These are phyloP conservation scores for Kandelia obovata DNA, from an alignment of 345 rosid genomes.

Conservation along the genomic window DNA sequence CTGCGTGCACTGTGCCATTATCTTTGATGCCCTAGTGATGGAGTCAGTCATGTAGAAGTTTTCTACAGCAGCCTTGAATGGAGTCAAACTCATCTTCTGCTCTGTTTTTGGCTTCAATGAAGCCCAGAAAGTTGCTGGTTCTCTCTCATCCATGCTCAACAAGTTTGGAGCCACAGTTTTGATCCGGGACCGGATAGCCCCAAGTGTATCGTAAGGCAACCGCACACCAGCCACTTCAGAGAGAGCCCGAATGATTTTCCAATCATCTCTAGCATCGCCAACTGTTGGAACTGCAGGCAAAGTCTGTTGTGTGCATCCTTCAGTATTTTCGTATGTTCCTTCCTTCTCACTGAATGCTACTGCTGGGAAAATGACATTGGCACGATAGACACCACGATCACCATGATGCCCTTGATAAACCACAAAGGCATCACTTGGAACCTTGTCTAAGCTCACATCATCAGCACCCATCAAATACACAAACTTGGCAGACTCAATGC, in stretches of 20 bases:
- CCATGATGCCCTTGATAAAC: constrained; percentile 99
- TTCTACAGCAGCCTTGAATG: constrained; percentile 56
- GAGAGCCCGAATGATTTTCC: constrained; percentile 91
- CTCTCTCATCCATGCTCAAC: constrained; percentile 66
- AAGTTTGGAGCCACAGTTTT: constrained; percentile 86
- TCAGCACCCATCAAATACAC: constrained; percentile 97
- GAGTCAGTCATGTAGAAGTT: constrained; percentile 95
- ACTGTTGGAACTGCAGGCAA: constrained; percentile 96
- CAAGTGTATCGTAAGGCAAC: constrained; percentile 72
- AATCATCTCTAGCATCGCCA: constrained; percentile 96
- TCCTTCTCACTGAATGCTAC: constrained; percentile 92
- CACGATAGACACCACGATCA: constrained; percentile 76
- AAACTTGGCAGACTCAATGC: constrained; percentile 75
- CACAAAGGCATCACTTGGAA: constrained; percentile 85
- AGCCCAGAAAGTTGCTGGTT: constrained; percentile 63
- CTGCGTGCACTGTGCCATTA: constrained; percentile 94
- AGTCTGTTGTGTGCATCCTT: constrained; percentile 84
- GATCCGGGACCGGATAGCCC: constrained; percentile 66
- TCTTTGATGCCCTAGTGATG: constrained; percentile 95
- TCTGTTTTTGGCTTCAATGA: constrained; percentile 53
- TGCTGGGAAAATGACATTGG: constrained; percentile 89
- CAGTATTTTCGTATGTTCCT: constrained; percentile 92
- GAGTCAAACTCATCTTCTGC: constrained; percentile 43
- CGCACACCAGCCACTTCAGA: constrained; percentile 76
- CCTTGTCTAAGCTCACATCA: constrained; percentile 71